phyloP scores from a whole-genome alignment of 768 basidiomycete genomes.

The Peribolospora baueri region DNA sequence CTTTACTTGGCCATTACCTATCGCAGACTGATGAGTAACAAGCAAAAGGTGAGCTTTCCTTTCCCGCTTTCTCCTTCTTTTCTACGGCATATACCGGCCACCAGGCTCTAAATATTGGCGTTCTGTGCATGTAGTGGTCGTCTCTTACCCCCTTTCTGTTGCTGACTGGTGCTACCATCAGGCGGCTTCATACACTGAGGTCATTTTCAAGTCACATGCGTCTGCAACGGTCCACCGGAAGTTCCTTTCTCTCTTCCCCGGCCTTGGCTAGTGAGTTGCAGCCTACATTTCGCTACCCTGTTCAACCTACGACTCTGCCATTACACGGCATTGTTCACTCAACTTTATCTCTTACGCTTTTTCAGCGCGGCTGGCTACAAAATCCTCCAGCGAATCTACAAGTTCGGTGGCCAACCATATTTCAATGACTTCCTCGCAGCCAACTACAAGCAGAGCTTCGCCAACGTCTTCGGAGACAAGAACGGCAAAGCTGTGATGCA shows the following conservation, averaged over 20 bases:
- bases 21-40: conserved; percentile 66
- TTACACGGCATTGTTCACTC: no score
- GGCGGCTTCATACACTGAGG: conserved; percentile 27
- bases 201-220: conserved; percentile 74
- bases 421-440: conserved; percentile 75
- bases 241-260: conserved; percentile 84
- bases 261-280: conserved; percentile 74
- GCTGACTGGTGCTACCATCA: not conserved
- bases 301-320: no score
- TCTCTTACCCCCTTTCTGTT: not conserved
- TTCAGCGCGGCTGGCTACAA: no score
- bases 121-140: conserved; percentile 30
- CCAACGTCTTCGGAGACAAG: conserved; percentile 66
- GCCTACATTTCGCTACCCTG: conserved; percentile 46
- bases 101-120: not conserved
- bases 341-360: no score
- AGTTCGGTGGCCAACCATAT: conserved; percentile 95
- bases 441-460: conserved; percentile 60
- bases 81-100: no score
- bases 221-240: conserved; percentile 38
- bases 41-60: conserved; percentile 22
- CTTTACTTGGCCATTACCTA: no score
- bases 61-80: no score
- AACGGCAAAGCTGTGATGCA: conserved; percentile 92
- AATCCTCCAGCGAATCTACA: conserved; percentile 74